A percentile compares a stretch with the other conserved stretches of the same genome.
Evolutionary conservation across 208 protist genomes (phyloP).

Genomic region (Acanthamoeba lenticulata): DNA sequence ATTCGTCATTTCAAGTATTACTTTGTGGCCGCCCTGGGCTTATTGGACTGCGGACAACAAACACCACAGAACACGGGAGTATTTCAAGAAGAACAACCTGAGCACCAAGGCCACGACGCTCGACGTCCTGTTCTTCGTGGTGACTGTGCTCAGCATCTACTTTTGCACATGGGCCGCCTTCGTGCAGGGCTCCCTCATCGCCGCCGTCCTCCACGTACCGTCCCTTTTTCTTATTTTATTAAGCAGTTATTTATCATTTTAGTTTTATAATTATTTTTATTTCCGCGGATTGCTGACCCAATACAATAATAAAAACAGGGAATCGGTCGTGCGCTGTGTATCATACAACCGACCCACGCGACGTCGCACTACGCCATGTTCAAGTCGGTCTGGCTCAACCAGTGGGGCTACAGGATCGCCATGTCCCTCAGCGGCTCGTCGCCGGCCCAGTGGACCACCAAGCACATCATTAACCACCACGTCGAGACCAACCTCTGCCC

Average conservation of each 20-base stretch:
- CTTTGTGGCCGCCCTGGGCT: no score
- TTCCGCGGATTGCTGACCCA: not conserved
- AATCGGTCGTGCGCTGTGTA: slow-evolving; percentile 66
- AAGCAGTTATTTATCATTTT: no score
- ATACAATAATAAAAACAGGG: not conserved
- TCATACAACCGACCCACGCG: slow-evolving; percentile 73
- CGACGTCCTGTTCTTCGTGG: slow-evolving; percentile 65
- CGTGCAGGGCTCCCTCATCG: slow-evolving; percentile 65
- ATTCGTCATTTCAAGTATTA: no score
- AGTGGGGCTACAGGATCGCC: slow-evolving; percentile 70
- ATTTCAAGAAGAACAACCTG: slow-evolving; percentile 73
- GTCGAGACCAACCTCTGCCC: slow-evolving; percentile 73
- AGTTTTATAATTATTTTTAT: no score
- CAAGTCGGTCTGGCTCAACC: slow-evolving; percentile 63
- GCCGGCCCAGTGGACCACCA: slow-evolving; percentile 75
- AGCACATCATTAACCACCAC: slow-evolving; percentile 76
- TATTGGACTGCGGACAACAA: no score
- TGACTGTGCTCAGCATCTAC: slow-evolving; percentile 55
- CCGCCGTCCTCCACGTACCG: slow-evolving; percentile 46
- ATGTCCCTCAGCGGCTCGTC: slow-evolving; percentile 70
- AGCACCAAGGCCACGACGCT: slow-evolving; percentile 64
- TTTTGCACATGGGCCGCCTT: slow-evolving; percentile 69
- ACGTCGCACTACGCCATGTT: slow-evolving; percentile 72
- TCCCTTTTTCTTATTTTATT: not conserved
- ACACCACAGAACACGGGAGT: slow-evolving; percentile 54